Evolutionary conservation across 495 filamentous ascomycete genomes (phyloP).

Genomic region (Lindgomyces ingoldianus): DNA sequence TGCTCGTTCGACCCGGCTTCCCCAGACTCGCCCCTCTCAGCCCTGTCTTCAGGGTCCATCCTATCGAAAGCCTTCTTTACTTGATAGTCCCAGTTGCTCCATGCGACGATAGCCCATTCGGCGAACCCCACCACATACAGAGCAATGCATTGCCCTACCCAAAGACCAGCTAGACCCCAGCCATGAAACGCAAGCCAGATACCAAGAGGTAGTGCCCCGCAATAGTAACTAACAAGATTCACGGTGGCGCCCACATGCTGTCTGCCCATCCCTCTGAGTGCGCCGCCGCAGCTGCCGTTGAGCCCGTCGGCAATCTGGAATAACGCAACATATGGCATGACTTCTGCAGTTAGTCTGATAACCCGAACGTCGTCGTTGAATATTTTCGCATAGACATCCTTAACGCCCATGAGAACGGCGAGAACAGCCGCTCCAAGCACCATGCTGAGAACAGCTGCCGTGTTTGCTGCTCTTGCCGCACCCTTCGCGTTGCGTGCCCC

Average conservation of each 20-base stretch:
- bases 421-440: slow-evolving; percentile 69
- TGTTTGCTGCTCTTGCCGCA: slow-evolving; percentile 73
- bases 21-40: slow-evolving; percentile 46
- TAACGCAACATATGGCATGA: slow-evolving; percentile 86
- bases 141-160: slow-evolving; percentile 89
- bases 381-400: slow-evolving; percentile 75
- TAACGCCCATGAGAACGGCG: slow-evolving; percentile 69
- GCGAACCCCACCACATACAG: slow-evolving; percentile 77
- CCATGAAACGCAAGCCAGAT: slow-evolving; percentile 87
- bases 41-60: slow-evolving; percentile 63
- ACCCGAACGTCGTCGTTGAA: slow-evolving; percentile 81
- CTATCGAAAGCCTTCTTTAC: slow-evolving; percentile 74
- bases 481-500: slow-evolving; percentile 68
- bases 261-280: slow-evolving; percentile 79
- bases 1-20: slow-evolving; percentile 12
- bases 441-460: slow-evolving; percentile 73
- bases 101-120: slow-evolving; percentile 79
- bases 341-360: slow-evolving; percentile 73
- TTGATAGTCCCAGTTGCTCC: slow-evolving; percentile 77
- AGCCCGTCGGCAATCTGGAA: slow-evolving; percentile 93
- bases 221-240: slow-evolving; percentile 87
- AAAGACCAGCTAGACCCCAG: slow-evolving; percentile 81
- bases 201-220: slow-evolving; percentile 78
- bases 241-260: slow-evolving; percentile 90
- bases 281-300: slow-evolving; percentile 83